A percentile compares a stretch with the other conserved stretches of the same genome.
Conservation (phyloP, 192 early-diverging fungal species). For the Phycomyces nitens region DNA sequence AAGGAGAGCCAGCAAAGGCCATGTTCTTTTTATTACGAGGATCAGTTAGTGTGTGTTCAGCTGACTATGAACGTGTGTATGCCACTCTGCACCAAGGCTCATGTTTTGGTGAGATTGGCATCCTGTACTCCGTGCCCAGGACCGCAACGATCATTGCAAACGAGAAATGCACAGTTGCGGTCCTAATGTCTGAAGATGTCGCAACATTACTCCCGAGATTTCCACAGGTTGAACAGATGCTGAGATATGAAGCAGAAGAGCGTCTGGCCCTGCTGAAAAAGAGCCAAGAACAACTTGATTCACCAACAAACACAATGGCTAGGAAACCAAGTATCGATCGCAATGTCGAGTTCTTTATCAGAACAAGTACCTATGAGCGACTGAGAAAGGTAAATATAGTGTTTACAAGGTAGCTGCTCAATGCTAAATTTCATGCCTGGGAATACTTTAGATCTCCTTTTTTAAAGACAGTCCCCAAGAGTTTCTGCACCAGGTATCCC, state of each 20-base stretch:
- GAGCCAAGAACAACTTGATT: slow-evolving; percentile 10
- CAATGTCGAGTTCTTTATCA: slow-evolving; percentile 20
- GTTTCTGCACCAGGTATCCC: slow-evolving; percentile 41
- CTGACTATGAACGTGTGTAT: slow-evolving; percentile 47
- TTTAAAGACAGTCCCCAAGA: slow-evolving; percentile 42
- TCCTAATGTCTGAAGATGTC: slow-evolving; percentile 61
- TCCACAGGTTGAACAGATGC: slow-evolving; percentile 57
- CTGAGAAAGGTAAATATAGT: neutral
- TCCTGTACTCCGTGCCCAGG: slow-evolving; percentile 66
- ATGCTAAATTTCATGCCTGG: neutral
- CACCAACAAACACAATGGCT: neutral
- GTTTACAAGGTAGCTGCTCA: neutral
- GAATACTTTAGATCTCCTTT: slow-evolving; percentile 33
- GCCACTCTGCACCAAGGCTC: slow-evolving; percentile 57
- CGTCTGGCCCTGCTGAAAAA: slow-evolving; percentile 51
- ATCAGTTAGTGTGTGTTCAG: slow-evolving; percentile 47
- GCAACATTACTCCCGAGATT: slow-evolving; percentile 48
- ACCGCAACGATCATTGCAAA: slow-evolving; percentile 68
- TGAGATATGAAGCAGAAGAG: slow-evolving; percentile 60
- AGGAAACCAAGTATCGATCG: slow-evolving; percentile 2
- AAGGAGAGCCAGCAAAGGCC: slow-evolving; percentile 48
- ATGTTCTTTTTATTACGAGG: slow-evolving; percentile 53
- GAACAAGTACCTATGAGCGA: neutral
- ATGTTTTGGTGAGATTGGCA: slow-evolving; percentile 81
- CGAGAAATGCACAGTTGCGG: slow-evolving; percentile 61